phyloP scores from a whole-genome alignment of 495 filamentous ascomycete genomes.

The Glarea lozoyensis region DNA sequence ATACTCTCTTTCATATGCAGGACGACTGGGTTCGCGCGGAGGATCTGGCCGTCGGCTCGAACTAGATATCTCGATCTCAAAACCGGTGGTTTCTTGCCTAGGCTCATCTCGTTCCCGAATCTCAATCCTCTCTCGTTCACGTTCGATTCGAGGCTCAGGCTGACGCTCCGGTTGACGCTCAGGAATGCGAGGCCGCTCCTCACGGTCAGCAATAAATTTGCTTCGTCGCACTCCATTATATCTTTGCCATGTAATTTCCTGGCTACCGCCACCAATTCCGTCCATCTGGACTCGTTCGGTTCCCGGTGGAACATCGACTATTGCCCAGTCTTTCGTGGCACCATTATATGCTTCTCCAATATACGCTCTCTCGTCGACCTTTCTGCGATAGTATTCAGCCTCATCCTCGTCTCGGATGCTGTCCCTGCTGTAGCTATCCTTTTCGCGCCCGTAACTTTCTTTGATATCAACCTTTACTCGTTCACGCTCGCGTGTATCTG shows the following conservation, averaged over 20 bases:
- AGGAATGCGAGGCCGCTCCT: constrained; percentile 15
- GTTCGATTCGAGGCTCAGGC: constrained; percentile 2
- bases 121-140: constrained; percentile 5
- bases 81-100: constrained; percentile 1
- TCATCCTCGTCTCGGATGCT: constrained; percentile 36
- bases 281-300: constrained; percentile 70
- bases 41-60: constrained; percentile 4
- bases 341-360: constrained; percentile 61
- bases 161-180: too few relatives aligned
- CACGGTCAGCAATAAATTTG: constrained; percentile 52
- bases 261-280: constrained; percentile 53
- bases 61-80: constrained; percentile 20
- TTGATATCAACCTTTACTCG: constrained; percentile 19
- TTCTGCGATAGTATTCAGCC: constrained; percentile 56
- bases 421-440: neutral
- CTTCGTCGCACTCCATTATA: constrained; percentile 68
- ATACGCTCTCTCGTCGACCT: constrained; percentile 46
- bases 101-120: constrained; percentile 7
- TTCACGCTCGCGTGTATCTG: constrained; percentile 5
- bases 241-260: constrained; percentile 65
- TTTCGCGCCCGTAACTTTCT: constrained; percentile 13
- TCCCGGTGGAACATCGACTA: constrained; percentile 73
- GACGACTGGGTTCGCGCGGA: too few relatives aligned
- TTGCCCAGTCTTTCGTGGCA: constrained; percentile 61
- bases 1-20: constrained; percentile 17